phyloP scores from a whole-genome alignment of 768 basidiomycete genomes.

The Trichaptum fuscoviolaceum region DNA sequence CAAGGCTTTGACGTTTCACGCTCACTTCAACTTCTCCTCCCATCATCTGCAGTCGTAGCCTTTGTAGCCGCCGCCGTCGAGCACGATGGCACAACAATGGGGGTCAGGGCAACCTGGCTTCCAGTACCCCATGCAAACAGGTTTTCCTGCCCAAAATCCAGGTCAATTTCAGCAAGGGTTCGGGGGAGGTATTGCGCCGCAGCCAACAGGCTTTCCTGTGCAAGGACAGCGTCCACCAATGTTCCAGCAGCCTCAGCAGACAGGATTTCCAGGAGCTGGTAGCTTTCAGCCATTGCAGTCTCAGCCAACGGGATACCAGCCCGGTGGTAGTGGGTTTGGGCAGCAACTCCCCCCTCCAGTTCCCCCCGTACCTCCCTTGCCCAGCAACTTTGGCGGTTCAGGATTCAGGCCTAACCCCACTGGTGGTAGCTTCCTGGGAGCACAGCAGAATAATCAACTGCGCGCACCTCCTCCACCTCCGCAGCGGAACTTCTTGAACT shows the following conservation, averaged over 20 bases:
- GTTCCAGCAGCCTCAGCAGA: slow-evolving; percentile 58
- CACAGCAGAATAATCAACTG: slow-evolving; percentile 30
- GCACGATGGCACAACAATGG: slow-evolving; percentile 72
- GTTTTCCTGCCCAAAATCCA: slow-evolving; percentile 41
- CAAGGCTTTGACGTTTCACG: background rate
- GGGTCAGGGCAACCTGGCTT: slow-evolving; percentile 58
- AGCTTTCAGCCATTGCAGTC: slow-evolving; percentile 38
- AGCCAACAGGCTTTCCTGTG: slow-evolving; percentile 50
- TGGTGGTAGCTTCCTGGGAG: slow-evolving; percentile 34
- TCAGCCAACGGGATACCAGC: slow-evolving; percentile 29
- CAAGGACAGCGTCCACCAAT: slow-evolving; percentile 29
- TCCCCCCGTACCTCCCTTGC: slow-evolving; percentile 63
- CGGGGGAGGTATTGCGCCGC: slow-evolving; percentile 45
- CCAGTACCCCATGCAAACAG: slow-evolving; percentile 74
- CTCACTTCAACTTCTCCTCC: background rate
- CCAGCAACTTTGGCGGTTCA: slow-evolving; percentile 52
- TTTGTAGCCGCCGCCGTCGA: background rate
- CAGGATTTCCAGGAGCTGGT: slow-evolving; percentile 39
- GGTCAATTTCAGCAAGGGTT: slow-evolving; percentile 36
- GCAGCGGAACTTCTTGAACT: slow-evolving; percentile 46
- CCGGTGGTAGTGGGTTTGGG: slow-evolving; percentile 24
- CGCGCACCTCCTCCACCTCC: slow-evolving; percentile 13
- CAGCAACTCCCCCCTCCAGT: slow-evolving; percentile 42
- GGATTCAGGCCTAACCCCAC: slow-evolving; percentile 18
- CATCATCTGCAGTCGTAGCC: background rate